Evolutionary conservation across 2,329 filamentous ascomycete genomes (phyloP).

Genomic region (Chaetoscypha palmicola): DNA sequence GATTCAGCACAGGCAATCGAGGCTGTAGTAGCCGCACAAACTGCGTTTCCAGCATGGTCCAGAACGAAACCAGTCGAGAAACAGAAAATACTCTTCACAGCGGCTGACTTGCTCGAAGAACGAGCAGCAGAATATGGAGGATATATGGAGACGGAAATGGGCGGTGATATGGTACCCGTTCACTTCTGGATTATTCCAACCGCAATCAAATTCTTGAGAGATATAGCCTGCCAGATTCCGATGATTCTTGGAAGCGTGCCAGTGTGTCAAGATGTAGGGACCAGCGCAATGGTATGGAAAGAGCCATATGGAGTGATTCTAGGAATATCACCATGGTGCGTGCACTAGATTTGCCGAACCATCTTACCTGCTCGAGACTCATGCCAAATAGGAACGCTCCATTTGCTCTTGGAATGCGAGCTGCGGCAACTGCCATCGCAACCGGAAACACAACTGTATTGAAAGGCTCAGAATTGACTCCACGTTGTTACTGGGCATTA

Average conservation of each 20-base stretch:
- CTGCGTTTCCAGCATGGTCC: constrained; percentile 52
- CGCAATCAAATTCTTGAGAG: constrained; percentile 33
- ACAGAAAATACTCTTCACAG: constrained; percentile 48
- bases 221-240: constrained; percentile 36
- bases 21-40: constrained; percentile 48
- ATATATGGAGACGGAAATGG: constrained; percentile 39
- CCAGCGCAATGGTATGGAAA: constrained; percentile 56
- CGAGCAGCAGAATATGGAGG: constrained; percentile 42
- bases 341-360: no score
- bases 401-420: constrained; percentile 45
- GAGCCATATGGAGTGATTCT: constrained; percentile 56
- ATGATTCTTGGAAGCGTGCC: constrained; percentile 32
- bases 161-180: constrained; percentile 30
- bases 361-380: no score
- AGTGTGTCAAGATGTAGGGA: constrained; percentile 37
- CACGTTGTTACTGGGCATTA: constrained; percentile 49
- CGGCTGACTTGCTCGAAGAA: constrained; percentile 44
- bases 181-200: constrained; percentile 29
- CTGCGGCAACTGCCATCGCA: constrained; percentile 54
- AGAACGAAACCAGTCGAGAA: constrained; percentile 44
- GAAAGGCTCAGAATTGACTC: constrained; percentile 62
- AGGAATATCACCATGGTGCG: constrained; percentile 55
- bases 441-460: constrained; percentile 67
- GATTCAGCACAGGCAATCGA: constrained; percentile 14
- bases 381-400: constrained; percentile 45